Percentiles rank a stretch among this genome's conserved stretches.
These are phyloP conservation scores for Leishmania mexicana DNA, from an alignment of 208 protist species.

Conservation along the genomic window DNA sequence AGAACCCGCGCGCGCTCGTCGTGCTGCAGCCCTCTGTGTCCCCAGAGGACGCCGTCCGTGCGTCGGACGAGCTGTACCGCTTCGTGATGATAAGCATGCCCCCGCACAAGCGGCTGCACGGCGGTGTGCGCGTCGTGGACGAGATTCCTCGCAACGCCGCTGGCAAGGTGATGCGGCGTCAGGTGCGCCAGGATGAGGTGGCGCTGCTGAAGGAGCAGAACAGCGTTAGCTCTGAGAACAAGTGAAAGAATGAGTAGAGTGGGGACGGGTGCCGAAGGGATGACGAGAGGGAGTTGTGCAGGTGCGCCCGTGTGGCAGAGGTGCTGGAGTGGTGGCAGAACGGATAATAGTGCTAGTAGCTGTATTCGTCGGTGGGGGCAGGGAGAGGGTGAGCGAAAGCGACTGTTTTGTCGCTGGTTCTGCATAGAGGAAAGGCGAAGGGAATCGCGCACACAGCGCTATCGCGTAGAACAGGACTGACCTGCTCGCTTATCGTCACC, in stretches of 20 bases:
- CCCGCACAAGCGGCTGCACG: slow-evolving; percentile 80
- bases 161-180: slow-evolving; percentile 84
- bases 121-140: slow-evolving; percentile 66
- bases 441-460: neutral
- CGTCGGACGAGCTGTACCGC: slow-evolving; percentile 44
- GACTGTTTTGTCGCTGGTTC: neutral
- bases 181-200: slow-evolving; percentile 38
- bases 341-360: neutral
- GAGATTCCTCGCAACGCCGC: slow-evolving; percentile 69
- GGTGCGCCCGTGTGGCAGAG: neutral
- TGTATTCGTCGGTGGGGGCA: neutral
- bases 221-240: neutral
- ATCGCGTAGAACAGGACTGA: neutral
- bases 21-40: slow-evolving; percentile 40
- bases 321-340: neutral
- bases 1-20: slow-evolving; percentile 80
- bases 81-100: slow-evolving; percentile 49
- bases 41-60: slow-evolving; percentile 35
- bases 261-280: neutral
- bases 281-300: neutral
- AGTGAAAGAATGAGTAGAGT: neutral
- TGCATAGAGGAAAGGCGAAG: neutral
- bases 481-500: neutral
- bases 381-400: neutral
- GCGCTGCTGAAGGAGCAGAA: slow-evolving; percentile 39